phyloP scores from a whole-genome alignment of 106 monocot genomes.

The Alisma plantagoaquatica region DNA sequence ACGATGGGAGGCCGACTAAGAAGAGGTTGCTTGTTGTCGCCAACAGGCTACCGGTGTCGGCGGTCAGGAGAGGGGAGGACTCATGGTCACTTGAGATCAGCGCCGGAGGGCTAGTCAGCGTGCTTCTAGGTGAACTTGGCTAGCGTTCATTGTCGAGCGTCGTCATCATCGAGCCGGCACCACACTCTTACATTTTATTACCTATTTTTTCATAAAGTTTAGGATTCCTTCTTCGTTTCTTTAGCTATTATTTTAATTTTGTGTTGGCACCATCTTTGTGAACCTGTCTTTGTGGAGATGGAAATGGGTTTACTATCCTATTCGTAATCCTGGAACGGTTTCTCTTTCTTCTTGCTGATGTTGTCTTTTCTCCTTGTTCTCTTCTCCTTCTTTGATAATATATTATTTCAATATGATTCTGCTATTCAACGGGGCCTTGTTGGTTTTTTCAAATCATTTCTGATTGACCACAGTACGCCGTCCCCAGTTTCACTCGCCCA shows the following conservation, averaged over 20 bases:
- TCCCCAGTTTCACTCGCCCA: no score
- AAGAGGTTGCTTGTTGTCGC: constrained; percentile 92
- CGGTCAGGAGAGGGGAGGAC: constrained; percentile 72
- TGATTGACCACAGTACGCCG: no score
- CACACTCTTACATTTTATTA: no score
- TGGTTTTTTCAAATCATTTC: no score
- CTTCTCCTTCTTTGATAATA: not conserved
- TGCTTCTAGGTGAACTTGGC: constrained; percentile 53
- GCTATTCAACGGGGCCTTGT: no score
- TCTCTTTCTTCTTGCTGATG: no score
- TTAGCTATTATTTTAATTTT: not conserved
- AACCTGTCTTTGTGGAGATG: not conserved
- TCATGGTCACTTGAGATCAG: constrained; percentile 92
- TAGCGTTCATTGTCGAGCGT: no score
- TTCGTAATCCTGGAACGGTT: no score
- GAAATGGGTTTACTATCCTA: not conserved
- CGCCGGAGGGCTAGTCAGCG: constrained; percentile 89
- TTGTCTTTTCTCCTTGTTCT: no score
- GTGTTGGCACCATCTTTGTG: not conserved
- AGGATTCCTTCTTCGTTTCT: not conserved
- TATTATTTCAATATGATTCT: not conserved
- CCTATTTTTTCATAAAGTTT: not conserved
- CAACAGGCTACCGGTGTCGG: constrained; percentile 85
- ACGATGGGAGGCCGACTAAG: constrained; percentile 35
- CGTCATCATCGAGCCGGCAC: no score